Evolutionary conservation across 73 alveolate species (phyloP).

Genomic region (Paraurostyla sp.): DNA sequence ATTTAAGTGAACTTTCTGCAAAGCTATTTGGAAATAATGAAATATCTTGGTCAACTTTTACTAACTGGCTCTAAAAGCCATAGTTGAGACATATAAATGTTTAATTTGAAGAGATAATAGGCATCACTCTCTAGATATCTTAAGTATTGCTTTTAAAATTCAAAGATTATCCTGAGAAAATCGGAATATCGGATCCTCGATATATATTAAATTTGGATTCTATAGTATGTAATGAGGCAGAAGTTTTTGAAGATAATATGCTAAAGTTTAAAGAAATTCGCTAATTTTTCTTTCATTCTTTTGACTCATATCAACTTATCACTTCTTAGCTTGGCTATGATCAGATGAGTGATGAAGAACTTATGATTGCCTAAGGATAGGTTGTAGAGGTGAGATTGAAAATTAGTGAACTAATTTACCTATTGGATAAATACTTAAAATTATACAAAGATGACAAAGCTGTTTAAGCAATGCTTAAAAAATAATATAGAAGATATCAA

Average conservation of each 20-base stretch:
- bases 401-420: constrained; percentile 15
- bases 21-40: constrained; percentile 3
- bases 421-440: neutral
- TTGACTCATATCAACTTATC: constrained; percentile 15
- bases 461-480: neutral
- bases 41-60: neutral
- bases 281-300: constrained; percentile 21
- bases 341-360: neutral
- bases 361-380: constrained; percentile 19
- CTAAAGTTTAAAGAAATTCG: constrained; percentile 11
- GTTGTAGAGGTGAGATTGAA: constrained; percentile 7
- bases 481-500: neutral
- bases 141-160: constrained; percentile 4
- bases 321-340: constrained; percentile 5
- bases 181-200: constrained; percentile 23
- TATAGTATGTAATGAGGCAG: neutral
- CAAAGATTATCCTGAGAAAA: constrained; percentile 21
- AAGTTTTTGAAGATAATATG: constrained; percentile 12
- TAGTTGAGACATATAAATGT: neutral
- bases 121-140: constrained; percentile 1
- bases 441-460: neutral
- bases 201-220: constrained; percentile 22
- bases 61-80: constrained; percentile 9
- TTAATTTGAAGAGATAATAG: constrained; percentile 2
- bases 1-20: constrained; percentile 7